A percentile compares a stretch with the other conserved stretches of the same genome.
Conservation (phyloP, 192 early-diverging fungal species). For the Gonapodya prolifera region DNA sequence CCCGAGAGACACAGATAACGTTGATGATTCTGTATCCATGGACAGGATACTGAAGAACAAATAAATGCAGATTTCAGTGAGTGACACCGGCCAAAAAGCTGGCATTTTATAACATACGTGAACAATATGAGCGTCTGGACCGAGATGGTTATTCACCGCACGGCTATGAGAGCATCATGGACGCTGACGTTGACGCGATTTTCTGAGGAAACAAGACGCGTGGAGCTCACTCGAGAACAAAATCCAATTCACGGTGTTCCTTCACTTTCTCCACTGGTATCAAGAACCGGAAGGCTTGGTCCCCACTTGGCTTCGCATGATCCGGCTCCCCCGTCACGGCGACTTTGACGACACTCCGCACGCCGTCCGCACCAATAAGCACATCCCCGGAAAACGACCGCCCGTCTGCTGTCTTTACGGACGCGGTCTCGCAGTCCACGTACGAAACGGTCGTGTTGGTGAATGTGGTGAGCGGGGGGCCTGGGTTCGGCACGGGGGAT, state of each 20-base stretch:
- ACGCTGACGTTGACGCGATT: too few species aligned
- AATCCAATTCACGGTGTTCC: neutral
- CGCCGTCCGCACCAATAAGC: neutral
- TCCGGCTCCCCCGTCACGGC: neutral
- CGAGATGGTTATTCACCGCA: too few species aligned
- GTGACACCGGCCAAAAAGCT: neutral
- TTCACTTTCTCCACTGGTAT: neutral
- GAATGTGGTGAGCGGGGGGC: neutral
- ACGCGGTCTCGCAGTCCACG: neutral
- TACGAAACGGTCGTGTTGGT: neutral
- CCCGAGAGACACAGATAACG: neutral
- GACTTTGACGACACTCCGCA: neutral
- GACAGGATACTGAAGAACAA: neutral
- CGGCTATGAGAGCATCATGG: too few species aligned
- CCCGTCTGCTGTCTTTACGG: neutral
- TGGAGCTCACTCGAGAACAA: neutral
- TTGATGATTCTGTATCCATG: neutral
- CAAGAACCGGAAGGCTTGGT: conserved; percentile 2
- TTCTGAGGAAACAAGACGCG: too few species aligned
- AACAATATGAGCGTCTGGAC: neutral
- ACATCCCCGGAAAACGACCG: neutral
- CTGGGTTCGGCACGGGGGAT: neutral
- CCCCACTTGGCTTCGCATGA: neutral
- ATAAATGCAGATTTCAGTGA: neutral
- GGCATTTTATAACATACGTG: neutral